Evolutionary conservation across 139 green algal genomes (phyloP), one percentile per base, ranked within the genome.

Genomic region (Chlamydomonas sp.): DNA sequence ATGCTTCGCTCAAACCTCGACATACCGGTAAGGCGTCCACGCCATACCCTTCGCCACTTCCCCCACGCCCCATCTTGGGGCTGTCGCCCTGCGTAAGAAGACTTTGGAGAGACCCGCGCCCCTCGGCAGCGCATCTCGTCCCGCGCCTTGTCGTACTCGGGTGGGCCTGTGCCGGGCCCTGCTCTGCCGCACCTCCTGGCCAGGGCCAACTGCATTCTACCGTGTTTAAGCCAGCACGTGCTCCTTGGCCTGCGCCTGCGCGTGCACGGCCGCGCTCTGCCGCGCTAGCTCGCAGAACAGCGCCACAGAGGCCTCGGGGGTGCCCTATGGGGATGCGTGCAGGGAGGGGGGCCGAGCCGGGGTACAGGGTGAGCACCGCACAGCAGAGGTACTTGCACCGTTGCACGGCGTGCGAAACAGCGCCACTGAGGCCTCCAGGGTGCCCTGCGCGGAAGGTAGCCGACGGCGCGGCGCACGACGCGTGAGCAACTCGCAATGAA

Each of bases 221-320:
- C 31, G 31, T 49, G 31, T 49, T 73, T n/a, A 86, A n/a, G 15
- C 83, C 31, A 88, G 73, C 83, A 67, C 83, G 3, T 62, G 63
- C 73, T 82, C 74, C n/a, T 82, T 82, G 63, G 73, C 60, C 3
- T 58, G 72, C 1, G 83, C 74, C 72, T 81, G 75, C 58, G 74
- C 83, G 74, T 88, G 83, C 16, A 88, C 60, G 14, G 77, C 72
- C 3, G 87, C 90, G 10, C 89, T 95, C 88, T 97, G 89, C 8
- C 92, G 89, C 0, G 97, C 97, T 67, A 99, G 90, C 77, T 99
- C 69, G 88, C 97, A 98, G 89, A 99, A 99, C 68, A 97, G 85
- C 14, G 82, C 94, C 58, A 99, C 97, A 49, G 88, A 94, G 31
- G 97, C 95, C 93, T 99, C 97, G 17, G 98, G 97, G 1, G 97